Evolutionary conservation across 2,329 filamentous ascomycete genomes (phyloP), one percentile per base, ranked within the genome.

Genomic region (Pseudocercospora cruenta): DNA sequence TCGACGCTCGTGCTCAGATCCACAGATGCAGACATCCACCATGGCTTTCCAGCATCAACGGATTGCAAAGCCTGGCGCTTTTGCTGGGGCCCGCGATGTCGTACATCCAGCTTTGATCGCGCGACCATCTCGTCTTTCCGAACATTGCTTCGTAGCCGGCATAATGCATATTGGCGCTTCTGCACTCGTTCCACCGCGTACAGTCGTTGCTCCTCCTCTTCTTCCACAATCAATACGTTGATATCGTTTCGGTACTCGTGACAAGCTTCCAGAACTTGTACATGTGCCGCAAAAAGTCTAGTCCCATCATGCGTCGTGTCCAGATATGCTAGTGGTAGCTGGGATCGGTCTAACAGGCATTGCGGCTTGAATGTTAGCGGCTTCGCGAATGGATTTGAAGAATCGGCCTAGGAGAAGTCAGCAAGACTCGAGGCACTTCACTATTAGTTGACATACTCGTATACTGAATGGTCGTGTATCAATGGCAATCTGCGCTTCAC

Each of bases 141-240:
- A 22, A 91, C 83, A 89, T 90, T 92, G 21, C 81, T 78, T 1
- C 87, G 89, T 51, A 95, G 80, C 72, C 86, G 88, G 77, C 89
- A 93, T 26, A 92, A 76, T 10, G 87, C 86, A 75, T 91, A 94
- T 3, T 90, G 80, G 0, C 85, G 84, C 55, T 80, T 78, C 16
- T 83, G 80, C 39, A 91, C 87, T 24, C 87, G 84, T 79, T 94
- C 91, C n/a, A 92, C 79, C 12, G 85, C 89, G 74, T 87, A 90
- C 0, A 86, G 69, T 39, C 80, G 81, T 63, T 82, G 81, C 67
- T 82, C 84, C 26, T 83, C 80, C 51, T 90, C 86, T 53, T 86
- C 82, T 65, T 86, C 82, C 28, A 87, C 88, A 65, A 92, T 81
- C 9, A 92, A 82, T 16, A 91, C 80, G 65, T 84, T 84, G 14